Base-by-base conservation (phyloP, 441 rosid species). In the Populus trichocarpa region DNA sequence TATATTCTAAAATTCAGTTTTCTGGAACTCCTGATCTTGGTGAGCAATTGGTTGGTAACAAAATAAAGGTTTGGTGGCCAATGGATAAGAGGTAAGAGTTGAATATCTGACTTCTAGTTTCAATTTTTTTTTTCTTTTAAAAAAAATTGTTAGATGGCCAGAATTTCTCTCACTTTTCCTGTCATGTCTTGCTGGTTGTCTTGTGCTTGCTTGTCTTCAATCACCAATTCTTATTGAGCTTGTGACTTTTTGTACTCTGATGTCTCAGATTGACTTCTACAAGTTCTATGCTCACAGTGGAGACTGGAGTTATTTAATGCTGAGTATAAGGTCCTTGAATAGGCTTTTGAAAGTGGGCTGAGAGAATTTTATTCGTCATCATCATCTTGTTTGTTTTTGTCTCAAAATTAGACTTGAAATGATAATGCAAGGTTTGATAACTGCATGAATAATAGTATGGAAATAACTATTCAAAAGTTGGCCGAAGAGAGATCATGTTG, bases 41-140 rank as follows among this genome's bases (percentile, higher is more conserved):
- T 67, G 83, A 87, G 81, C 85, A 83, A 77, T 77, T 93, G 87
- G 77, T 89, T 26, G 98, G 93, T 71, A 80, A 75, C 71, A 91
- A 75, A 82, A 84, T 95, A 77, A 90, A 86, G 80, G 90, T 95
- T 57, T 95, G 97, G 96, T 95, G 99, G 98, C 99, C 97, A 22
- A 22, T 82, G 69, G 99, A 95, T 81, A 84, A 78, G 75, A 88
- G 3, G 98, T 93, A 12, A 83, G 89, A 84, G 71, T 72, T 42
- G 26, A 64, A 67, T 61, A 79, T 75, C 61, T 66, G n/a, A 6
- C 38, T 33, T 35, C 22, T 74, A 59, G n/a, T 77, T 33, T 42
- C 20, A 20, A 20, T 30, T 67, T 57, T 46, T 66, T 67, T 11
- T 30, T 59, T 22, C 73, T 67, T 18, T 53, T 80, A 22, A 76